These are phyloP conservation scores for Lenwebbia sp. DNA, from an alignment of 345 rosid genomes.

Conservation along the genomic window DNA sequence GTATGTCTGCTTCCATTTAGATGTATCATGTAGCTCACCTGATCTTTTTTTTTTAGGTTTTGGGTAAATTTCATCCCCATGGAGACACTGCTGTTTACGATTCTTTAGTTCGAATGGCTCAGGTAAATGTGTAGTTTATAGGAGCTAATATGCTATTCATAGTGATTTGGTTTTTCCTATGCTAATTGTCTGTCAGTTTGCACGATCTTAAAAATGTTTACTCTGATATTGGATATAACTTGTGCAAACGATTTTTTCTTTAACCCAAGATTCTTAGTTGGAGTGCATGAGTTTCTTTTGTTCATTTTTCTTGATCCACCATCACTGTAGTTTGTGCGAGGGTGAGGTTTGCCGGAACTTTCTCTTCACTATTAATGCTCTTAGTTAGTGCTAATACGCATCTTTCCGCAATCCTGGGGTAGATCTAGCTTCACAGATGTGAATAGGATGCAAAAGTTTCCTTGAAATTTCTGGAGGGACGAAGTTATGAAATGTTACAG, in stretches of 20 bases:
- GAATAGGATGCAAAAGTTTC: background rate
- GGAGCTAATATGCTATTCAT: background rate
- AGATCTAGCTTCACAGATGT: background rate
- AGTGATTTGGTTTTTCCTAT: background rate
- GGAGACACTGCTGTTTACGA: slow-evolving; percentile 95
- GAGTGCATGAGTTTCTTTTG: background rate
- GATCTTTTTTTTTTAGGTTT: slow-evolving; percentile 34
- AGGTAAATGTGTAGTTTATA: slow-evolving; percentile 32
- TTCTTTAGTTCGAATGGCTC: slow-evolving; percentile 94
- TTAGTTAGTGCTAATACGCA: background rate
- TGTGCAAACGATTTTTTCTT: background rate
- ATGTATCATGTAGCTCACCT: background rate
- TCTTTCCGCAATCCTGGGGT: background rate
- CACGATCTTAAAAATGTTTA: background rate
- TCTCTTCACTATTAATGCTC: background rate
- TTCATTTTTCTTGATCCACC: background rate
- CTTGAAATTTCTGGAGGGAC: background rate
- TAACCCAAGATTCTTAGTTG: background rate
- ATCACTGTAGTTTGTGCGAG: background rate
- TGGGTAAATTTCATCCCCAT: slow-evolving; percentile 96
- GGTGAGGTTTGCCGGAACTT: background rate
- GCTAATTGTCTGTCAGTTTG: background rate
- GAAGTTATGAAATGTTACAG: background rate
- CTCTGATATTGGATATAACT: background rate
- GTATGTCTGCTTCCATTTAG: background rate